Evolutionary conservation across 495 filamentous ascomycete species (phyloP).

Genomic region (Penicillium paxilli): DNA sequence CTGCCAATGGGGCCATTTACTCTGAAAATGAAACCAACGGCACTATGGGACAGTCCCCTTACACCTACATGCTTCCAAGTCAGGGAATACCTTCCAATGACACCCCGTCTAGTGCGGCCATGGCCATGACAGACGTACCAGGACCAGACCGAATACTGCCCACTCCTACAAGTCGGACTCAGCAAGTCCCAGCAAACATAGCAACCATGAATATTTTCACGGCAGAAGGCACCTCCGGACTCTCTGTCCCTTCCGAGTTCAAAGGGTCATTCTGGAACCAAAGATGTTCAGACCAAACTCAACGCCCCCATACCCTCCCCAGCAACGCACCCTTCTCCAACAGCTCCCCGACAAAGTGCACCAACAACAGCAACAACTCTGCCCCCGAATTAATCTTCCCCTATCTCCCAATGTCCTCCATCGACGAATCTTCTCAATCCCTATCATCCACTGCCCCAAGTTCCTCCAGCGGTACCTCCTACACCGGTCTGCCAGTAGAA

Average conservation of each 20-base stretch:
- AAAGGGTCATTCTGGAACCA: constrained; percentile 18
- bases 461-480: constrained; percentile 10
- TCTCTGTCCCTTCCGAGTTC: constrained; percentile 8
- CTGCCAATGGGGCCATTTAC: constrained; percentile 24
- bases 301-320: constrained; percentile 7
- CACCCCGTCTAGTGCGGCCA: constrained; percentile 13
- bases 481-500: constrained; percentile 9
- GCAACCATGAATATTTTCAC: neutral
- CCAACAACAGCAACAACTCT: constrained; percentile 4
- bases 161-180: constrained; percentile 27
- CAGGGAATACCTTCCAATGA: constrained; percentile 24
- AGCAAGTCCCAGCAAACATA: constrained; percentile 8
- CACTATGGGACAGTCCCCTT: constrained; percentile 26
- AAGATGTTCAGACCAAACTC: neutral
- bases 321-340: constrained; percentile 17
- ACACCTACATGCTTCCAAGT: constrained; percentile 29
- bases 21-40: constrained; percentile 25
- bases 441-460: constrained; percentile 7
- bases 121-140: constrained; percentile 22
- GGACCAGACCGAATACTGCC: constrained; percentile 40
- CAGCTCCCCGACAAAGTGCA: constrained; percentile 19
- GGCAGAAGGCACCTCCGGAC: neutral
- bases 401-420: constrained; percentile 27
- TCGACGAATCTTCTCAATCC: constrained; percentile 9
- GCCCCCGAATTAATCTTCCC: constrained; percentile 33